Evolutionary conservation across 2,329 filamentous ascomycete genomes (phyloP).

Genomic region (Epichloe typhina): DNA sequence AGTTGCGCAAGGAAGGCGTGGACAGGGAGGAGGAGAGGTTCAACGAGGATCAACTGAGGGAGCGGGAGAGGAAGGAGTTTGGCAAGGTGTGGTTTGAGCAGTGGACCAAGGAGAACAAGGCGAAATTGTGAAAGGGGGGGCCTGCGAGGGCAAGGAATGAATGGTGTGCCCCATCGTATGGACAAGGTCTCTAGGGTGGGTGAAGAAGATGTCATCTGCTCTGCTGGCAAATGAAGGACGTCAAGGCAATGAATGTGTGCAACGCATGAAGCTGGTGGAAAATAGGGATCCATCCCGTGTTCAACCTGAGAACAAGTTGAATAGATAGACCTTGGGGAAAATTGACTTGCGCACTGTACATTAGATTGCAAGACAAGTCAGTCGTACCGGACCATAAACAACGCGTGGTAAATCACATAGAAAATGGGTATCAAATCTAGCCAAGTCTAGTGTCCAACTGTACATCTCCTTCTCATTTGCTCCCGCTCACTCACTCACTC

Average conservation of each 20-base stretch:
- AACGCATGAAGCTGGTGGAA: too few species aligned
- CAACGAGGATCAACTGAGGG: conserved; percentile 25
- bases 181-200: too few species aligned
- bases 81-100: conserved; percentile 35
- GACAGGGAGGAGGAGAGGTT: conserved; percentile 37
- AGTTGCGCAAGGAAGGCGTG: conserved; percentile 39
- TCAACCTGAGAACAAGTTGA: too few species aligned
- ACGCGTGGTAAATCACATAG: conserved; percentile 1
- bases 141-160: not conserved
- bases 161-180: too few species aligned
- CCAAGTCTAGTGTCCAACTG: conserved; percentile 6
- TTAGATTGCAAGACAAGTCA: not conserved
- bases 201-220: too few species aligned
- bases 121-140: conserved; percentile 21
- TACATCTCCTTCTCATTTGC: not conserved
- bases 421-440: conserved; percentile 12
- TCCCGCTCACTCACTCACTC: not conserved
- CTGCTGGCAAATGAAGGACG: too few species aligned
- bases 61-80: conserved; percentile 28
- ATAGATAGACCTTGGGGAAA: not conserved
- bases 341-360: not conserved
- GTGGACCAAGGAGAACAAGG: conserved; percentile 29
- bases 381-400: conserved; percentile 1
- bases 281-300: too few species aligned
- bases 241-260: too few species aligned